These are phyloP conservation scores for Anisodus tanguticus DNA, from an alignment of 257 asterid species.

Conservation along the genomic window DNA sequence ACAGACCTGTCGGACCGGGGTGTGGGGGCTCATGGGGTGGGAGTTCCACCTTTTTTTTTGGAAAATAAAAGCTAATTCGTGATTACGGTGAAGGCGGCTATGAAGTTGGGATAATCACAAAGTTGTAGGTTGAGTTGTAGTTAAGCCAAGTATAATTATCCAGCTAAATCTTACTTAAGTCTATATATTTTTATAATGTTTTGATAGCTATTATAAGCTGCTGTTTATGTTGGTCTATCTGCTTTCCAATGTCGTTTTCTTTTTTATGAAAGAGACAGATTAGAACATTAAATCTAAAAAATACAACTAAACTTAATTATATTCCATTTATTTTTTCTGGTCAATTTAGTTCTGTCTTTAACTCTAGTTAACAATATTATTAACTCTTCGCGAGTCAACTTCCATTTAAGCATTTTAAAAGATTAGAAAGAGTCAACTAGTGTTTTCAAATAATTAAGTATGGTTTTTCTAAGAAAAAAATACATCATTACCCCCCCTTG, in stretches of 20 bases:
- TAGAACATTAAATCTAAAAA: background rate
- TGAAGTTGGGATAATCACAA: background rate
- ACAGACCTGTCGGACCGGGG: no score
- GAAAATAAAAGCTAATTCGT: background rate
- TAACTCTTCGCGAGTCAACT: background rate
- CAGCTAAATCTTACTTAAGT: background rate
- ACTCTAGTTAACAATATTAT: background rate
- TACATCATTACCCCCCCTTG: no score
- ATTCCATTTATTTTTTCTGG: background rate
- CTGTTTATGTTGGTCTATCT: conserved; percentile 8
- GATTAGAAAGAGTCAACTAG: background rate
- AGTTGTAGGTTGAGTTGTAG: background rate
- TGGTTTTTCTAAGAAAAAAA: no score
- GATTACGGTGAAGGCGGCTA: conserved; percentile 23
- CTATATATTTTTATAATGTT: no score
- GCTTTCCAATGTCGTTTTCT: background rate
- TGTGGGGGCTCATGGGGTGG: no score
- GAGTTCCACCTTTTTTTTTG: no score
- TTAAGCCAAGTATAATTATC: conserved; percentile 14
- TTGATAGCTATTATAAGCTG: background rate
- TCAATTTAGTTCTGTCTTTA: background rate
- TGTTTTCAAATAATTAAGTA: background rate
- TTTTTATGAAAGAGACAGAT: background rate
- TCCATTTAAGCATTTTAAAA: background rate
- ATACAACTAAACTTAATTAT: background rate